Evolutionary conservation across 2,329 filamentous ascomycete species (phyloP), one percentile per base, ranked within the genome.

Genomic region (Xylaria sp.): DNA sequence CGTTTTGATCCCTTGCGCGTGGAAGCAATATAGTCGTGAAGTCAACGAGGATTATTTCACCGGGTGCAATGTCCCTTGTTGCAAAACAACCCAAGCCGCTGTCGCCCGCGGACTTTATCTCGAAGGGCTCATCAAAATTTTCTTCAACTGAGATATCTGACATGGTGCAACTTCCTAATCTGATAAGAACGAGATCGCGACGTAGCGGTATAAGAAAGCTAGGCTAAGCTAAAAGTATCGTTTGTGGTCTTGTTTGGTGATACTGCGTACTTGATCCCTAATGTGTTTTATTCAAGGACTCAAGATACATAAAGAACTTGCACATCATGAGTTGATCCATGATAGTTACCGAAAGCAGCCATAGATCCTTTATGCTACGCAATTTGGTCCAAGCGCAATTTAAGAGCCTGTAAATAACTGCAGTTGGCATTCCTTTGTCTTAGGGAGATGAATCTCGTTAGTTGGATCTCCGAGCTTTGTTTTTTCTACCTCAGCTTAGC

Each of bases 181-280:
- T 48, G n/a, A 10, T 15, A 33, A 10, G 17, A 49, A 26, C 5
- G 2, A 83, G 90, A 38, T 77, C 90, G 6, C 83, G 88, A 67
- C 87, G 87, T 86, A 66, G 84, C 85, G 0, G 84, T 82, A 0
- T 90, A 42, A 40, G 20, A 26, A 58, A 38, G 31, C 13, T 11
- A 40, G 17, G 54, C 17, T 13, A 28, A 28, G 54, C 13, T 6
- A 42, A 15, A 36, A 42, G 6, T 58, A n/a, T 58, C 10, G 17
- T n/a, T 38, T 38, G 28, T 53, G 7, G n/a, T 28, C 23, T 31
- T 26, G 48, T n/a, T 9, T 53, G 4, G 10, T n/a, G 49, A 53
- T 53, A 15, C n/a, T 17, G 15, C 15, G 31, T 31, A 9, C 48
- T 6, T 31, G 31, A 51, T 51, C 23, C 6, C 6, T 9, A 31